These are phyloP conservation scores for Apophysomyces trapeziformis DNA, from an alignment of 371 early-diverging fungal species.

Conservation along the genomic window DNA sequence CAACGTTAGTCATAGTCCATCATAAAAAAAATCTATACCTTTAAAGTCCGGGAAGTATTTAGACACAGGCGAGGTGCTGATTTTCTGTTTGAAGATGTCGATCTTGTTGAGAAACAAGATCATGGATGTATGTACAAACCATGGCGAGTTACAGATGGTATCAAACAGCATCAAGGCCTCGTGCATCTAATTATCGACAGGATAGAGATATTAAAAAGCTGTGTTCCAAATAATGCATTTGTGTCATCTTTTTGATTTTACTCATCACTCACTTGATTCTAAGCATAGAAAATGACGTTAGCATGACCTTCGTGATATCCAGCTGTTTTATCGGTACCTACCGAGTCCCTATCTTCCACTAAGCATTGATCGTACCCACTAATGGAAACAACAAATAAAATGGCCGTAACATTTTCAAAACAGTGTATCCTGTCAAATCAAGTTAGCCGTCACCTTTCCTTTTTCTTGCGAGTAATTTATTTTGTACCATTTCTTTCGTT, in stretches of 20 bases:
- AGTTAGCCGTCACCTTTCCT: neutral
- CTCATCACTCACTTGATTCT: constrained; percentile 28
- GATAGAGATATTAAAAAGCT: neutral
- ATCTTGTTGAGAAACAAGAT: constrained; percentile 97
- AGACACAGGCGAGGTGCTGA: constrained; percentile 73
- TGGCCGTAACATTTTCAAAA: constrained; percentile 92
- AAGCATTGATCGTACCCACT: constrained; percentile 94
- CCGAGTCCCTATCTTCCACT: constrained; percentile 90
- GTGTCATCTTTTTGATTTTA: neutral
- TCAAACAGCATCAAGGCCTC: constrained; percentile 95
- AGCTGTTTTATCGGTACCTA: constrained; percentile 47
- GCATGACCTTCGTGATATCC: no score
- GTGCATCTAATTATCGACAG: constrained; percentile 71
- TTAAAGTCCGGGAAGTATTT: constrained; percentile 90
- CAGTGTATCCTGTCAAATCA: constrained; percentile 73
- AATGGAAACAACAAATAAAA: constrained; percentile 92
- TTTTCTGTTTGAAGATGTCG: constrained; percentile 90
- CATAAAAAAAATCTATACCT: constrained; percentile 38
- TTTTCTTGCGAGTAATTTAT: neutral
- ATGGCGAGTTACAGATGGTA: constrained; percentile 92
- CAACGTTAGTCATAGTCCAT: neutral
- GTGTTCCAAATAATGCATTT: neutral
- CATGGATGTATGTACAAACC: constrained; percentile 92
- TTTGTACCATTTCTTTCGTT: constrained; percentile 85
- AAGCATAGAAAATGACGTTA: constrained; percentile 5